Evolutionary conservation across 2,329 filamentous ascomycete genomes (phyloP), one percentile per base, ranked within the genome.

Genomic region (Neoarthrinium moseri): DNA sequence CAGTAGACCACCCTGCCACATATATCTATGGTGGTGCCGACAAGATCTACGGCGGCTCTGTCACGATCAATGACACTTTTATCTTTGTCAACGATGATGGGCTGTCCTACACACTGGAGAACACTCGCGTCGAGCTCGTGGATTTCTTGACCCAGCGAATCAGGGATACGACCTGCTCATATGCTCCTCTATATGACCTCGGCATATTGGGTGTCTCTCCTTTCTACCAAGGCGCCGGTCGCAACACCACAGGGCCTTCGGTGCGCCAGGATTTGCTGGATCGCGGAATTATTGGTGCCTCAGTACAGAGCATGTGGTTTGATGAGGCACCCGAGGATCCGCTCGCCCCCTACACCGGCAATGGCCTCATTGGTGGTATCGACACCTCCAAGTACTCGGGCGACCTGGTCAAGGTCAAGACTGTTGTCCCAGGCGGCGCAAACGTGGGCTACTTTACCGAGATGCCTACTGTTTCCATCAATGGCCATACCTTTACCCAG

Each of bases 271-370:
- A 64, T 36, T 58, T 67, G 3, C 58, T 60, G 11, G 50, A 62
- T 22, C 43, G 50, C 5, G 61, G 61, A 2, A 38, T 45, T 17
- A 60, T 65, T 34, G 52, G 48, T 5, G 56, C 56, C 18, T 50
- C 57, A 17, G 61, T 65, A 6, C 56, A 62, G 53, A 51, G 51
- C 5, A 58, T 66, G 55, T 68, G 64, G 63, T 65, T 67, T 49
- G 61, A 66, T 43, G 51, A 57, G 40, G 50, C 56, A 8, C 54
- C 58, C 6, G 46, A 45, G 4, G 51, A 51, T 24, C 36, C 51
- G 13, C 37, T 49, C 12, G 58, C 52, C 23, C 56, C 57, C 10
- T 60, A 56, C 41, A 58, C 53, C 0, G 65, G 65, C 37, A 58
- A 56, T 17, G 55, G 55, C 3, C 51, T 68, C 4, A 59, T 65